Percentiles rank a stretch among this genome's conserved stretches.
Conservation (phyloP, 1,284 basidiomycete species). For the Rhodotorula sp. region DNA sequence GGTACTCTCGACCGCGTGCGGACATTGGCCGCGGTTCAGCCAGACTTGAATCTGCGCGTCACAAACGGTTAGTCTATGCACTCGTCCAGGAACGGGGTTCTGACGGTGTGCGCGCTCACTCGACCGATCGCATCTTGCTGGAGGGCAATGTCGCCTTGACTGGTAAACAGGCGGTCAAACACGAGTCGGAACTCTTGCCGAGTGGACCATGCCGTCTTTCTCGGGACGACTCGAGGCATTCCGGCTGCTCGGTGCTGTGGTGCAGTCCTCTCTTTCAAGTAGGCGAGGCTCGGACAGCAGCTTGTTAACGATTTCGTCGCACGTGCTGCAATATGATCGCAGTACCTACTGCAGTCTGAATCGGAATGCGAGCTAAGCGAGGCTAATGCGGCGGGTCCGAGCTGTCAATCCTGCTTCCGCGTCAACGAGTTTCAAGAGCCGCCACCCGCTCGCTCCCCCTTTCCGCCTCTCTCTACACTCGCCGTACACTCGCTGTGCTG, state of each 20-base stretch:
- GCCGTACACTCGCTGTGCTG: neutral
- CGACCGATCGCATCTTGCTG: conserved; percentile 66
- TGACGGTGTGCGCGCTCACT: conserved; percentile 18
- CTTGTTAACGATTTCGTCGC: too few species aligned
- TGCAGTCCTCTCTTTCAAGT: too few species aligned
- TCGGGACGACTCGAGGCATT: conserved; percentile 52
- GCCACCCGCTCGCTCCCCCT: neutral
- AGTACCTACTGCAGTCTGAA: too few species aligned
- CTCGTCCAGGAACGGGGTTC: neutral
- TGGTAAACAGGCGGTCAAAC: conserved; percentile 73
- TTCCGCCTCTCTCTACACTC: conserved; percentile 4
- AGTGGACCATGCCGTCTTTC: conserved; percentile 78
- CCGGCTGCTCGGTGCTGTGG: too few species aligned
- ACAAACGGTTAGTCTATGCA: neutral
- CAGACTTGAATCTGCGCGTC: conserved; percentile 40
- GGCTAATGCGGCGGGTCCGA: too few species aligned
- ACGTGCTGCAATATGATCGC: too few species aligned
- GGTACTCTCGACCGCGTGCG: conserved; percentile 42
- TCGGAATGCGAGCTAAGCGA: too few species aligned
- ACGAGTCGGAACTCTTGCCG: conserved; percentile 73
- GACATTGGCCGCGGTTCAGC: conserved; percentile 40
- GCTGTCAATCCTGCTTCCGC: too few species aligned
- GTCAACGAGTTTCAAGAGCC: too few species aligned
- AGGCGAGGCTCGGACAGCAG: too few species aligned
- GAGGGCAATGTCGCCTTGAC: conserved; percentile 60